Evolutionary conservation across 1,284 basidiomycete genomes (phyloP).

Genomic region (Chalciporus piperatoides): DNA sequence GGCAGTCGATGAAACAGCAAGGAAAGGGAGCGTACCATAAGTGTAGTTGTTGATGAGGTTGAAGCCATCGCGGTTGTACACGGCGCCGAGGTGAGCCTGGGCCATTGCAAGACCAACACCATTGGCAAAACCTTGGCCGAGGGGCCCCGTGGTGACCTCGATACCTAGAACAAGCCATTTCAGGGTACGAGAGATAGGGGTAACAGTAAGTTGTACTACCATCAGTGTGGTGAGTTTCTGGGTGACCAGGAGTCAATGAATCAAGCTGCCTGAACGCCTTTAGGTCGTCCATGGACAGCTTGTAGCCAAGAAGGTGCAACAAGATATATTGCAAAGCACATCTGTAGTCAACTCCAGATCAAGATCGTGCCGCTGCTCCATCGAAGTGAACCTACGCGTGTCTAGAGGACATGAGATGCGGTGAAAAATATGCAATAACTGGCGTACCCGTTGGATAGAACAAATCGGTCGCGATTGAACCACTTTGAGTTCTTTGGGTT

Average conservation of each 20-base stretch:
- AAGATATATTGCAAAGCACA: conserved; percentile 85
- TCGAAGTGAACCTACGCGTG: conserved; percentile 54
- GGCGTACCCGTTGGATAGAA: conserved; percentile 75
- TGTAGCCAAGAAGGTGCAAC: conserved; percentile 82
- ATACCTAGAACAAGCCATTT: conserved; percentile 48
- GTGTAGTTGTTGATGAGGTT: conserved; percentile 88
- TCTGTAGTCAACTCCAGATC: conserved; percentile 37
- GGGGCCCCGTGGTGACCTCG: conserved; percentile 95
- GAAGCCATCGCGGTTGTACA: conserved; percentile 88
- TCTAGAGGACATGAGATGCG: conserved; percentile 34
- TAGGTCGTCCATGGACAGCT: conserved; percentile 80
- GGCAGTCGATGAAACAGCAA: conserved; percentile 6
- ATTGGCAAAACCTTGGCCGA: conserved; percentile 93
- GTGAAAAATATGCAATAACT: conserved; percentile 1
- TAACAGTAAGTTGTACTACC: conserved; percentile 40
- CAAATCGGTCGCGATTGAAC: conserved; percentile 89
- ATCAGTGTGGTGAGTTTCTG: conserved; percentile 84
- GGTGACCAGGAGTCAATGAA: conserved; percentile 90
- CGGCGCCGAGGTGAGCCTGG: conserved; percentile 83
- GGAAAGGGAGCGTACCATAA: conserved; percentile 52
- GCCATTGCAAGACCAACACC: conserved; percentile 93
- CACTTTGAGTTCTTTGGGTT: conserved; percentile 89
- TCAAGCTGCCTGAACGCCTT: conserved; percentile 84
- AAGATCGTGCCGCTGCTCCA: not conserved
- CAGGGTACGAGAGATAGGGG: conserved; percentile 6